These are phyloP conservation scores for Solanum corneliomulleri DNA, from an alignment of 257 asterid species.

Conservation along the genomic window DNA sequence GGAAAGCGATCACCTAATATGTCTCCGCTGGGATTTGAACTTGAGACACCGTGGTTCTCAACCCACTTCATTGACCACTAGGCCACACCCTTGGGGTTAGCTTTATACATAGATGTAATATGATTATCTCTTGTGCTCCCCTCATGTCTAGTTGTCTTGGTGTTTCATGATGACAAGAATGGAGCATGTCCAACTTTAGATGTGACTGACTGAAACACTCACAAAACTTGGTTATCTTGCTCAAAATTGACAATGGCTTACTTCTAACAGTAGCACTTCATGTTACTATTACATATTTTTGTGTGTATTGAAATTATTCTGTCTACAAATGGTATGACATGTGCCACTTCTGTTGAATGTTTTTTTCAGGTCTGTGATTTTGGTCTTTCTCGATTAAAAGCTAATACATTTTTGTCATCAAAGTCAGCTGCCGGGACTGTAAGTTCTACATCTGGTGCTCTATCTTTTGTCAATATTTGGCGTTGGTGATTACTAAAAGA, in stretches of 20 bases:
- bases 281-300: neutral
- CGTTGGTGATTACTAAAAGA: neutral
- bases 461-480: neutral
- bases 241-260: neutral
- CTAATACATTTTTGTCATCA: conserved; percentile 87
- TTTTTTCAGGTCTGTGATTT: conserved; percentile 81
- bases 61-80: neutral
- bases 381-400: conserved; percentile 91
- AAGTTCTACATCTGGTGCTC: conserved; percentile 27
- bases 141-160: neutral
- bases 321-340: neutral
- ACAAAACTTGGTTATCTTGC: neutral
- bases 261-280: neutral
- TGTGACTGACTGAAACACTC: neutral
- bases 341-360: conserved; percentile 8
- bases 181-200: neutral
- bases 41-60: neutral
- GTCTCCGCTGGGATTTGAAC: neutral
- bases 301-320: neutral
- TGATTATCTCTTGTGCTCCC: neutral
- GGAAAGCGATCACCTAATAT: neutral
- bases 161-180: neutral
- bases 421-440: conserved; percentile 98
- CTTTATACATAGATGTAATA: neutral
- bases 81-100: neutral